phyloP scores from a whole-genome alignment of 2,329 filamentous ascomycete species.

The Fusarium coffeatum region DNA sequence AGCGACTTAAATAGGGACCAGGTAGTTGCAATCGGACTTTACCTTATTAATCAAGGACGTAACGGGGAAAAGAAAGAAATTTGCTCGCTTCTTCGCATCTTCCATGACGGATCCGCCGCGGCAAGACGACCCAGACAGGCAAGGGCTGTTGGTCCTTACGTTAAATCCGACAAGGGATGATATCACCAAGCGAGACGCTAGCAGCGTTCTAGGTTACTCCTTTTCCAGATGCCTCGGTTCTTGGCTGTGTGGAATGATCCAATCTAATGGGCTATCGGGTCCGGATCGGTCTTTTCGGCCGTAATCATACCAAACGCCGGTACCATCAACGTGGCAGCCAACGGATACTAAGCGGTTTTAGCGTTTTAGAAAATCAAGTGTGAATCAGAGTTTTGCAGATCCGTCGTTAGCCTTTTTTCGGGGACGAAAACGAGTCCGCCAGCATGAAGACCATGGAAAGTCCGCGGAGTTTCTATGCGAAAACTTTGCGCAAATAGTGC shows the following conservation, averaged over 20 bases:
- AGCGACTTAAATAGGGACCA: slow-evolving; percentile 22
- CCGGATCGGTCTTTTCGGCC: slow-evolving; percentile 36
- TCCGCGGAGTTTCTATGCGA: slow-evolving; percentile 16
- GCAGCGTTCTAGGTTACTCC: slow-evolving; percentile 5
- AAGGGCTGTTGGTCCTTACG: slow-evolving; percentile 15
- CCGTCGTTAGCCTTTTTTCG: neutral
- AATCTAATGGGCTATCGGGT: slow-evolving; percentile 16
- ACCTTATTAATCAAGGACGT: slow-evolving; percentile 26
- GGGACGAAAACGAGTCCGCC: neutral
- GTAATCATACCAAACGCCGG: slow-evolving; percentile 24
- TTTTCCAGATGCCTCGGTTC: slow-evolving; percentile 26
- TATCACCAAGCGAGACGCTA: slow-evolving; percentile 28
- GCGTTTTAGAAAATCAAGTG: neutral
- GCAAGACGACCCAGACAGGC: slow-evolving; percentile 4
- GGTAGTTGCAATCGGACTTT: neutral
- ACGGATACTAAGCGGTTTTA: neutral
- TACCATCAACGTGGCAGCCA: neutral
- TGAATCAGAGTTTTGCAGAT: neutral
- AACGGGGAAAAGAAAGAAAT: neutral
- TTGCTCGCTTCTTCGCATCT: neutral
- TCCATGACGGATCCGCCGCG: slow-evolving; percentile 32
- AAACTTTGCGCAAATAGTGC: neutral
- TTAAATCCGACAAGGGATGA: slow-evolving; percentile 26
- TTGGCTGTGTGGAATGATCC: neutral
- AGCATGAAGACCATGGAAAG: neutral